Conservation (phyloP, 768 basidiomycete genomes). For the Lactarius quietus region DNA sequence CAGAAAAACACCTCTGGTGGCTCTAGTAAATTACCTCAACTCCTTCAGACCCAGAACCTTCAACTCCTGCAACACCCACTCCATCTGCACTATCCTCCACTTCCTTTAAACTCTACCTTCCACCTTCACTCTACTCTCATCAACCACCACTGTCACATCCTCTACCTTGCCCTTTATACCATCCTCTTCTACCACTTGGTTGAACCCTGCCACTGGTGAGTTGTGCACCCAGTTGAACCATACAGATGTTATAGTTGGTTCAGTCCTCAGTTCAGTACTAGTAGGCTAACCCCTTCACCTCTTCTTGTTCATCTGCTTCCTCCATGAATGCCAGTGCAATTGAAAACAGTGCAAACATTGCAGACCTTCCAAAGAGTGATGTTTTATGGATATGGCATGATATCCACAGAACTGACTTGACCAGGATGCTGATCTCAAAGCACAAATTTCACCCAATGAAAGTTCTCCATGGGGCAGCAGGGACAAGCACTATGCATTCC, state of each 20-base stretch:
- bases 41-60: conserved; percentile 27
- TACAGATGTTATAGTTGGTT: conserved; percentile 20
- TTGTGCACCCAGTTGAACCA: background rate
- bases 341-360: background rate
- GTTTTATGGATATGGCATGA: conserved; percentile 28
- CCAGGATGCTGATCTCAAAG: conserved; percentile 17
- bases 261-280: conserved; percentile 21
- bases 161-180: background rate
- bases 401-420: conserved; percentile 5
- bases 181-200: background rate
- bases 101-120: conserved; percentile 8
- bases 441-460: conserved; percentile 43
- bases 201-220: background rate
- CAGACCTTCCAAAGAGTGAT: conserved; percentile 5
- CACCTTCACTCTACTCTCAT: conserved; percentile 3
- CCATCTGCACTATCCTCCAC: conserved; percentile 30
- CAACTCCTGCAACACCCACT: conserved; percentile 30
- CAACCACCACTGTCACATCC: conserved; percentile 1
- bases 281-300: conserved; percentile 23
- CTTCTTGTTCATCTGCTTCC: conserved; percentile 28
- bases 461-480: conserved; percentile 67
- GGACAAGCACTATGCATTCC: conserved; percentile 65
- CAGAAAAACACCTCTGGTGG: too few species aligned
- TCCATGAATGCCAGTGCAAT: conserved; percentile 38
- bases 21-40: too few species aligned